phyloP scores from a whole-genome alignment of 177 flowering plant species.

The Vitis hybrid region DNA sequence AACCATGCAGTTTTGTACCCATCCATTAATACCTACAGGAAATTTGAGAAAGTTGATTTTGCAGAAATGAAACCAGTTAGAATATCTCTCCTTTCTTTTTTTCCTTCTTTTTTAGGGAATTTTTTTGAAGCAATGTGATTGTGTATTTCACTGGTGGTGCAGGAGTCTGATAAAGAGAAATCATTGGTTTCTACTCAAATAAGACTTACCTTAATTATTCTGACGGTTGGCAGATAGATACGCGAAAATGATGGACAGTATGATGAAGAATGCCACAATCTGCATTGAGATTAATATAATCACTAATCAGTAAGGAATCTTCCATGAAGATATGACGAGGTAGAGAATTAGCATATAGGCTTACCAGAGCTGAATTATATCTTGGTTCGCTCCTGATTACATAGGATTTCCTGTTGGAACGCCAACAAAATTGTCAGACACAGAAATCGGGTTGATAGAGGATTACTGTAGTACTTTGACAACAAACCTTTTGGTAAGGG shows the following conservation, averaged over 20 bases:
- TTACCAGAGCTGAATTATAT: constrained; percentile 37
- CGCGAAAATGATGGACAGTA: constrained; percentile 41
- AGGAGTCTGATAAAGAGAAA: not conserved
- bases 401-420: constrained; percentile 49
- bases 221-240: constrained; percentile 30
- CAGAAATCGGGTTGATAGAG: not conserved
- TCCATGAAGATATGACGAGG: not conserved
- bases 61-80: not conserved
- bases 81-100: too few relatives aligned
- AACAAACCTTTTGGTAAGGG: constrained; percentile 54
- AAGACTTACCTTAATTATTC: constrained; percentile 25
- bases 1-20: not conserved
- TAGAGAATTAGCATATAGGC: not conserved
- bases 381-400: constrained; percentile 29
- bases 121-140: too few relatives aligned
- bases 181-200: too few relatives aligned
- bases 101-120: too few relatives aligned
- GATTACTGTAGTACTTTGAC: not conserved
- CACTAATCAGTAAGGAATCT: constrained; percentile 13
- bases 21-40: not conserved
- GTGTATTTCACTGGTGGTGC: too few relatives aligned
- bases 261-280: constrained; percentile 34
- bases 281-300: constrained; percentile 25
- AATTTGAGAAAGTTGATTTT: not conserved
- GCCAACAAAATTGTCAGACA: constrained; percentile 8